phyloP scores from a whole-genome alignment of 176 grass and related monocot genomes.

The Tuctoria greenei region DNA sequence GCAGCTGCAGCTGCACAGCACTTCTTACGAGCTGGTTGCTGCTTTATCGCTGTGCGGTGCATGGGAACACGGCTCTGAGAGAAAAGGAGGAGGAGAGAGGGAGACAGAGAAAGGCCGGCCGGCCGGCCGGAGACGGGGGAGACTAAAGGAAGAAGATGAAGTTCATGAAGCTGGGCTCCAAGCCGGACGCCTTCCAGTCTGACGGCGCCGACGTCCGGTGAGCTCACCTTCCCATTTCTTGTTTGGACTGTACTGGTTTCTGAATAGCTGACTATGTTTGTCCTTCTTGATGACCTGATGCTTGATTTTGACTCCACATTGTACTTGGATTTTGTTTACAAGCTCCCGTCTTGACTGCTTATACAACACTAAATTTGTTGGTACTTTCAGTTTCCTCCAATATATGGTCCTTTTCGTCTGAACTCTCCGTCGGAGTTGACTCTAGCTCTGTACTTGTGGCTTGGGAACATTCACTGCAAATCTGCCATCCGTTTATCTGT shows the following conservation, averaged over 20 bases:
- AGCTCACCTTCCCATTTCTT: slow-evolving; percentile 24
- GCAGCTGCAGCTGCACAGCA: too few species aligned
- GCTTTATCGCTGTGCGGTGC: too few species aligned
- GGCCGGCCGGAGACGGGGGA: not conserved
- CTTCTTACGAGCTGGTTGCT: too few species aligned
- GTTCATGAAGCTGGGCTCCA: slow-evolving; percentile 99
- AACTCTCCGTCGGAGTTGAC: slow-evolving; percentile 28
- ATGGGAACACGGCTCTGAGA: slow-evolving; percentile 16
- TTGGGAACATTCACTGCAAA: not conserved
- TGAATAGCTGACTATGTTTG: slow-evolving; percentile 16
- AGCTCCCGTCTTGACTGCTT: slow-evolving; percentile 6
- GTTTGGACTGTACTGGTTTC: not conserved
- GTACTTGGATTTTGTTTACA: slow-evolving; percentile 14
- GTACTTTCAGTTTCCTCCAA: not conserved
- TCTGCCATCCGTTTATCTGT: not conserved
- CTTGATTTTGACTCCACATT: slow-evolving; percentile 36
- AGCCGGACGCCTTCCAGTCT: slow-evolving; percentile 88
- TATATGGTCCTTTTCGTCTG: not conserved
- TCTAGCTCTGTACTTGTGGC: not conserved
- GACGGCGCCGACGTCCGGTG: slow-evolving; percentile 77
- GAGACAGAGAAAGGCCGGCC: not conserved
- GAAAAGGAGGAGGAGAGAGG: not conserved
- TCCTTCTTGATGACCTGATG: slow-evolving; percentile 8
- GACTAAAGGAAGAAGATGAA: slow-evolving; percentile 55
- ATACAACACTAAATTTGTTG: not conserved